Conservation (phyloP, 2,329 filamentous ascomycete species). For the Sporothrix pseudoabietina region DNA sequence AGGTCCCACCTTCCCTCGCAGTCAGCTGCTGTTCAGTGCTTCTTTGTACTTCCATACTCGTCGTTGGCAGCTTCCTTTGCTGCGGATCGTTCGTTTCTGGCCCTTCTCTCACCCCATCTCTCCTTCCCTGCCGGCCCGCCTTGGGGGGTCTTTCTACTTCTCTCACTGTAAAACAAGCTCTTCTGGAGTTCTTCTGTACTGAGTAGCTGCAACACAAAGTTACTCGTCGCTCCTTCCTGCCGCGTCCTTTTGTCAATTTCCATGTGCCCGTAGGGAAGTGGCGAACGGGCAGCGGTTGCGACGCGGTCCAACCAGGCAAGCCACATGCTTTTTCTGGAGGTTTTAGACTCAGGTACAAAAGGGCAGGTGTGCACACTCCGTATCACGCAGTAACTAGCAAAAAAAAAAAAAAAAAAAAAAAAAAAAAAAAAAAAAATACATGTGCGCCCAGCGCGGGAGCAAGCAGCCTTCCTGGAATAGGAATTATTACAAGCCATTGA, state of each 20-base stretch:
- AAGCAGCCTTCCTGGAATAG: not conserved
- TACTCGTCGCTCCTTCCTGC: constrained; percentile 4
- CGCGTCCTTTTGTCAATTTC: constrained; percentile 13
- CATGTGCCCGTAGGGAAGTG: constrained; percentile 19
- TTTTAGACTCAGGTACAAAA: not conserved
- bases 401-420: not conserved
- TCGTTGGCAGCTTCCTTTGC: constrained; percentile 10
- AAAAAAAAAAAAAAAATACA: not conserved
- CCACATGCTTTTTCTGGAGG: constrained; percentile 19
- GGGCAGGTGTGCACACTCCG: not conserved
- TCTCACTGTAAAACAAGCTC: not conserved
- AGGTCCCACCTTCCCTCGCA: constrained; percentile 3
- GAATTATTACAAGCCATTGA: not conserved
- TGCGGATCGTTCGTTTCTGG: constrained; percentile 10
- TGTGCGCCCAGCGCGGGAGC: not conserved
- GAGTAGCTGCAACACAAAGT: too few relatives aligned
- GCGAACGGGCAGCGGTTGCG: not conserved
- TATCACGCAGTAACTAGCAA: too few relatives aligned
- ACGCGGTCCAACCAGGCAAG: constrained; percentile 1
- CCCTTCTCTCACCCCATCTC: not conserved
- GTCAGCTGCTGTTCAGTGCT: not conserved
- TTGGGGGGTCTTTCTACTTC: not conserved
- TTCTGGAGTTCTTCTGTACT: not conserved
- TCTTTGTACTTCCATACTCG: not conserved
- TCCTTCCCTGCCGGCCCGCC: not conserved